Evolutionary conservation across 306 rosid species (phyloP).

Genomic region (Pyrus pyrifolia): DNA sequence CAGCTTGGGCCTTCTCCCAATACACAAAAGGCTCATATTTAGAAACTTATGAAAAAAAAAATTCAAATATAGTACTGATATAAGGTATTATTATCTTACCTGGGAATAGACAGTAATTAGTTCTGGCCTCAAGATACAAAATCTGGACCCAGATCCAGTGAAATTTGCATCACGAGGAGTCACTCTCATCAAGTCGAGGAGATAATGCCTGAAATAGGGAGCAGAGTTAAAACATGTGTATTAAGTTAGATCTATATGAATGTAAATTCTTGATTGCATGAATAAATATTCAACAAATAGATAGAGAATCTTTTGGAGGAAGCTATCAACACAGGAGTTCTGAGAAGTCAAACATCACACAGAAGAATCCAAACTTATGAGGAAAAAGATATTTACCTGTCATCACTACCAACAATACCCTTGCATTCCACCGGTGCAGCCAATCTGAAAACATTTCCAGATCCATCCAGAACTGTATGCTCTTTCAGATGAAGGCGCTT

Average conservation of each 20-base stretch:
- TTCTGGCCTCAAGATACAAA: slow-evolving; percentile 84
- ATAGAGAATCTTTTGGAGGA: background rate
- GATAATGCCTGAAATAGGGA: slow-evolving; percentile 68
- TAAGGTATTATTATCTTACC: slow-evolving; percentile 29
- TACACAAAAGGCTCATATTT: slow-evolving; percentile 7
- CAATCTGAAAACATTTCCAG: slow-evolving; percentile 77
- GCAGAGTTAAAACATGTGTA: slow-evolving; percentile 1
- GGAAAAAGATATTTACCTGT: slow-evolving; percentile 46
- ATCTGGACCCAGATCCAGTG: slow-evolving; percentile 81
- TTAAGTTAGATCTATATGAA: background rate
- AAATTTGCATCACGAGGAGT: slow-evolving; percentile 96
- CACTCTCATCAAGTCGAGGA: slow-evolving; percentile 94
- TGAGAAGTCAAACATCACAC: background rate
- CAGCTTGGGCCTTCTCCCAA: slow-evolving; percentile 55
- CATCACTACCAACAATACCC: slow-evolving; percentile 99
- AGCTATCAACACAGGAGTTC: background rate
- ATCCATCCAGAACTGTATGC: slow-evolving; percentile 81
- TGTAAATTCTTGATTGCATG: background rate
- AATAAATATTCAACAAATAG: background rate
- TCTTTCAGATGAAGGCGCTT: slow-evolving; percentile 89
- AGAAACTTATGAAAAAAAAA: slow-evolving; percentile 12
- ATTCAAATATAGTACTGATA: background rate
- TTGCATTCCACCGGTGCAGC: slow-evolving; percentile 99
- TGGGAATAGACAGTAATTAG: slow-evolving; percentile 78
- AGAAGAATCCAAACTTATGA: background rate